Percentiles rank a stretch among this genome's conserved stretches.
phyloP scores from a whole-genome alignment of 805 yeast genomes.

The Osmozyma mogii region DNA sequence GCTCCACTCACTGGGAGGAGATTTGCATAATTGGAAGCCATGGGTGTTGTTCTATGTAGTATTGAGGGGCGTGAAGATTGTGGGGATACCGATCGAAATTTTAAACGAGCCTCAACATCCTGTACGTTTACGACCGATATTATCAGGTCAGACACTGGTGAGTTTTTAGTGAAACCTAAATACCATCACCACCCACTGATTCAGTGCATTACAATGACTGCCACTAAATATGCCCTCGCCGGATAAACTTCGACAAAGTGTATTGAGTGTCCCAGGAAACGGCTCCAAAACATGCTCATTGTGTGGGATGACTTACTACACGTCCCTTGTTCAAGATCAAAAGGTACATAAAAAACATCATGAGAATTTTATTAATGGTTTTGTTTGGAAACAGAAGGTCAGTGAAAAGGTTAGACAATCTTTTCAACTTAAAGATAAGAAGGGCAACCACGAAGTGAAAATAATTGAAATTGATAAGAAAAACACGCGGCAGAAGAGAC shows the following conservation, averaged over 20 bases:
- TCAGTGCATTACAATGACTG: no score
- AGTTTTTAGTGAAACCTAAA: no score
- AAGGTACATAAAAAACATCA: constrained; percentile 48
- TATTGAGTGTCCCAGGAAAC: no score
- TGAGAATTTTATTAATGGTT: constrained; percentile 38
- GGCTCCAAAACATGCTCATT: constrained; percentile 41
- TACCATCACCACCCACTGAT: no score
- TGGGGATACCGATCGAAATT: no score
- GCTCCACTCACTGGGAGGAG: constrained; percentile 67
- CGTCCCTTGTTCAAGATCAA: constrained; percentile 34
- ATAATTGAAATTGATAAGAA: constrained; percentile 17
- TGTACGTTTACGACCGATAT: no score
- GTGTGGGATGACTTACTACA: constrained; percentile 49
- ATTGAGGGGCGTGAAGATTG: constrained; percentile 1
- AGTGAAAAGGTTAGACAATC: no score
- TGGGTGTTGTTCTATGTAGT: constrained; percentile 2
- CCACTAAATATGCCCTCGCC: no score
- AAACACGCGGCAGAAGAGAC: constrained; percentile 15
- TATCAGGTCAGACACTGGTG: no score
- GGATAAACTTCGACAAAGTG: no score
- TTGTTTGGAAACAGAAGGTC: not conserved
- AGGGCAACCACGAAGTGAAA: constrained; percentile 30
- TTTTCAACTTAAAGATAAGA: no score
- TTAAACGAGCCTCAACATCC: no score
- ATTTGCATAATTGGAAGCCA: constrained; percentile 32